These are phyloP conservation scores for Syncephalastrum monosporum DNA, from an alignment of 371 early-diverging fungal genomes.

Conservation along the genomic window DNA sequence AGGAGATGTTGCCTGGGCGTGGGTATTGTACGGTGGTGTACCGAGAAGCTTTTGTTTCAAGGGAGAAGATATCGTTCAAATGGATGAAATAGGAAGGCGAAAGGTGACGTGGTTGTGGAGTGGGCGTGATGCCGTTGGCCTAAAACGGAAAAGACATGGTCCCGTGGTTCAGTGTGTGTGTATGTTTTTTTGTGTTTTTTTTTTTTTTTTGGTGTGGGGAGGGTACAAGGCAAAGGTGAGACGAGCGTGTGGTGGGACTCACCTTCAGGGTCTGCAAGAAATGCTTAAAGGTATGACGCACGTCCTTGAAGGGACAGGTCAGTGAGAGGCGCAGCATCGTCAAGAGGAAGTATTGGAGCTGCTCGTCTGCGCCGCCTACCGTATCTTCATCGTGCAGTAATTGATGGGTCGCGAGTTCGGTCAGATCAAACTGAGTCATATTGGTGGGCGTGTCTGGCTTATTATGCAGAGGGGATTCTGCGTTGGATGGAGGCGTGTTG, in stretches of 20 bases:
- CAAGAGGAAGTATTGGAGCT: slow-evolving; percentile 47
- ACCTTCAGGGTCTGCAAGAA: slow-evolving; percentile 48
- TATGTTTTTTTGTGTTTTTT: background rate
- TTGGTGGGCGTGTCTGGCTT: slow-evolving; percentile 23
- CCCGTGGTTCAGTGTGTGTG: background rate
- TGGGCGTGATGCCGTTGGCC: slow-evolving; percentile 40
- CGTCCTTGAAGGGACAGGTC: slow-evolving; percentile 62
- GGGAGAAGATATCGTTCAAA: slow-evolving; percentile 41
- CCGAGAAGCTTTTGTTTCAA: slow-evolving; percentile 31
- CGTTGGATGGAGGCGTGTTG: slow-evolving; percentile 12
- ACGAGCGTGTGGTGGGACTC: slow-evolving; percentile 6
- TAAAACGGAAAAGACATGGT: slow-evolving; percentile 10
- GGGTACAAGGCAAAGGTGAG: background rate
- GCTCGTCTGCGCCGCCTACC: slow-evolving; percentile 28
- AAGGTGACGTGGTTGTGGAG: slow-evolving; percentile 51
- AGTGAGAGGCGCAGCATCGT: slow-evolving; percentile 55
- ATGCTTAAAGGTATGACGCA: slow-evolving; percentile 48
- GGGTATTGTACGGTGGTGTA: slow-evolving; percentile 32
- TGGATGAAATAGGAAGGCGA: slow-evolving; percentile 66
- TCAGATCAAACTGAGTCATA: slow-evolving; percentile 6
- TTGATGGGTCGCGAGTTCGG: slow-evolving; percentile 3
- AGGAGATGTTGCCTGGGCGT: slow-evolving; percentile 37
- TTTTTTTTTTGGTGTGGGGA: background rate
- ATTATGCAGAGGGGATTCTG: slow-evolving; percentile 14
- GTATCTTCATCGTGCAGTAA: slow-evolving; percentile 19